These are phyloP conservation scores for Alternaria sp. DNA, from an alignment of 2,329 filamentous ascomycete genomes.

Conservation along the genomic window DNA sequence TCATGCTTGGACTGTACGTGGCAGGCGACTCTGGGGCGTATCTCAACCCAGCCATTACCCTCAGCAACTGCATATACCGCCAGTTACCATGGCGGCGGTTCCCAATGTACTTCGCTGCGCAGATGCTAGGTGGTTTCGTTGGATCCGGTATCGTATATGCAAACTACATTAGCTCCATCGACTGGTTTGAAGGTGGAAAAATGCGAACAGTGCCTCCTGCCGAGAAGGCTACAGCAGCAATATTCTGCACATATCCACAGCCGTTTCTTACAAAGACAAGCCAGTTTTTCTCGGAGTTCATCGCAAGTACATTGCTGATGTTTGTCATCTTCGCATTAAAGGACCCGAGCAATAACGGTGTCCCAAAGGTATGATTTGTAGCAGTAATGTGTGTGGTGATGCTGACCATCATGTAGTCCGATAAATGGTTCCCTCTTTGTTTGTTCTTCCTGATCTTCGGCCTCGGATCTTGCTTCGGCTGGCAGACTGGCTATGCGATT, in stretches of 20 bases:
- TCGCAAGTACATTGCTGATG: conserved; percentile 73
- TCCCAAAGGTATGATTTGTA: conserved; percentile 32
- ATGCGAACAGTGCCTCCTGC: conserved; percentile 69
- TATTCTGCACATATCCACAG: conserved; percentile 78
- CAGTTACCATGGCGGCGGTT: conserved; percentile 75
- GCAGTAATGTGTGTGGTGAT: rapidly evolving
- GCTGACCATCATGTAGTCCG: conserved; percentile 15
- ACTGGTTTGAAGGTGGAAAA: conserved; percentile 67
- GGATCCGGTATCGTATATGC: conserved; percentile 59
- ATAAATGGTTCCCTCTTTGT: conserved; percentile 60
- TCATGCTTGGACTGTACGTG: conserved; percentile 67
- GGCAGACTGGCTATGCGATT: conserved; percentile 80
- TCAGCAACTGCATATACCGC: conserved; percentile 74
- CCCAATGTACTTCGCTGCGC: conserved; percentile 72
- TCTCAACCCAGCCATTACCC: conserved; percentile 72
- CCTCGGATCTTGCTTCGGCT: conserved; percentile 76
- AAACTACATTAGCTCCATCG: conserved; percentile 66
- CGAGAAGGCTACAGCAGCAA: conserved; percentile 70
- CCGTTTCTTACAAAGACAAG: conserved; percentile 71
- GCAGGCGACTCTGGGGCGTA: conserved; percentile 72
- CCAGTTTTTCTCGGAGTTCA: conserved; percentile 77
- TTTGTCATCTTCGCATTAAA: conserved; percentile 76
- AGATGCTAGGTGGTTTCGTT: conserved; percentile 72
- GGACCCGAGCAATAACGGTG: conserved; percentile 59
- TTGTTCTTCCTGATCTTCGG: conserved; percentile 79